These are phyloP conservation scores for Amanita polypyramis DNA, from an alignment of 768 basidiomycete species.

Conservation along the genomic window DNA sequence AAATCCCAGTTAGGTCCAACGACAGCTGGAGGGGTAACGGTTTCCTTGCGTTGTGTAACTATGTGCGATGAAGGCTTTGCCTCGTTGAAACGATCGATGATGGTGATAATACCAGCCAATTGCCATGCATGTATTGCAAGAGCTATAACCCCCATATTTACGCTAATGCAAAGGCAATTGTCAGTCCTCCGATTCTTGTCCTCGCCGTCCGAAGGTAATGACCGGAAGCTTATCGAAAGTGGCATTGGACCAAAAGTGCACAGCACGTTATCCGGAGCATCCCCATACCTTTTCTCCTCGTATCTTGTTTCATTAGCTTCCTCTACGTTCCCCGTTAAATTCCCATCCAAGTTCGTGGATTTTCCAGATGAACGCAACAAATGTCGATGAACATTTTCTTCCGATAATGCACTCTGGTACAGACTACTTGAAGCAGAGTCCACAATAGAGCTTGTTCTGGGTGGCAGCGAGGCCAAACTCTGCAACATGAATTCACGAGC, in stretches of 20 bases:
- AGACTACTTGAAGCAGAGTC: constrained; percentile 53
- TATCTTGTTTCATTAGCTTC: not conserved
- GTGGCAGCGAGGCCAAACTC: constrained; percentile 55
- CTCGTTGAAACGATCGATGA: not conserved
- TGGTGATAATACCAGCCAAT: constrained; percentile 1
- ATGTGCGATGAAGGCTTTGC: not conserved
- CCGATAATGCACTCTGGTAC: constrained; percentile 67
- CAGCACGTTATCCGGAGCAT: constrained; percentile 29
- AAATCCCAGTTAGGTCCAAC: constrained; percentile 4
- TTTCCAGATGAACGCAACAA: not conserved
- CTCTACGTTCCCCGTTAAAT: not conserved
- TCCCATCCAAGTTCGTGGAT: not conserved
- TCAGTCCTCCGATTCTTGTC: not conserved
- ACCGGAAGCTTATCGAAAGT: constrained; percentile 43
- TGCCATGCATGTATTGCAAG: constrained; percentile 1
- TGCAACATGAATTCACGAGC: constrained; percentile 63
- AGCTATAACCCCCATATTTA: not conserved
- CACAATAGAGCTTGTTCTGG: constrained; percentile 29
- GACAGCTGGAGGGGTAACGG: constrained; percentile 10
- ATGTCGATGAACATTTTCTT: not conserved
- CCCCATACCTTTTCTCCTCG: not conserved
- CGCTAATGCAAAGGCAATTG: not conserved
- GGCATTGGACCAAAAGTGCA: constrained; percentile 57
- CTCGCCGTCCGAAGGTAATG: constrained; percentile 23
- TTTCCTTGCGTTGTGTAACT: constrained; percentile 7